These are phyloP conservation scores for Pichia sp. DNA, from an alignment of 1,139 yeast species.

Conservation along the genomic window DNA sequence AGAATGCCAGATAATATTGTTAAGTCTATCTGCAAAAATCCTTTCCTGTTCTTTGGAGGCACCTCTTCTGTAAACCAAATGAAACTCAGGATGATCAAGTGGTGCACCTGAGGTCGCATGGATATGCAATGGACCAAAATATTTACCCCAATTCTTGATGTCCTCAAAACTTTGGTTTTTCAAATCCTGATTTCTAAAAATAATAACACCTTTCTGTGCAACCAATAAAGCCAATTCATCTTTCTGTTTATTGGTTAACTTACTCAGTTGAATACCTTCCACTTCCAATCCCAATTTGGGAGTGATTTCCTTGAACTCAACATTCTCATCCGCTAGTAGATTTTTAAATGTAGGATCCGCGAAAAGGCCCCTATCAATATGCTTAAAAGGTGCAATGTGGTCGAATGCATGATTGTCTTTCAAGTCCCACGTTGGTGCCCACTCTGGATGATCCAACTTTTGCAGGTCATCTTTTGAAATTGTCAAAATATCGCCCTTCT, in stretches of 20 bases:
- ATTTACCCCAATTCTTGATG: no score
- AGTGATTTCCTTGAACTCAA: constrained; percentile 32
- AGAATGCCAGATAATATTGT: constrained; percentile 43
- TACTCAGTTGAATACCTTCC: not conserved
- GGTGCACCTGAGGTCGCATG: constrained; percentile 27
- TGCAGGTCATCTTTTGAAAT: no score
- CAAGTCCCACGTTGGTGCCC: no score
- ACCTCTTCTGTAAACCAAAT: constrained; percentile 63
- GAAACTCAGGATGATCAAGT: constrained; percentile 31
- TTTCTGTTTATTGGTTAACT: not conserved
- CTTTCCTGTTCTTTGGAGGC: constrained; percentile 27
- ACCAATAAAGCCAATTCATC: constrained; percentile 3
- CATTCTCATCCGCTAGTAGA: no score
- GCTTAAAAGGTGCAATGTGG: no score
- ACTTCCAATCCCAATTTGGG: constrained; percentile 57
- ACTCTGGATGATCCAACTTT: no score
- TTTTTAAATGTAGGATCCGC: no score
- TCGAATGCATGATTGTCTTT: no score
- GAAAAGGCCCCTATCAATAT: no score
- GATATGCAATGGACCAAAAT: no score
- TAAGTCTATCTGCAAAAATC: constrained; percentile 25
- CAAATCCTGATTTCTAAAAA: constrained; percentile 47
- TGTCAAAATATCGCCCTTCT: no score
- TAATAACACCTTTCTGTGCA: constrained; percentile 49
- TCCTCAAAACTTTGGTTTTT: no score